These are phyloP conservation scores for Raphanus raphanistrum DNA, from an alignment of 345 rosid species.

Conservation along the genomic window DNA sequence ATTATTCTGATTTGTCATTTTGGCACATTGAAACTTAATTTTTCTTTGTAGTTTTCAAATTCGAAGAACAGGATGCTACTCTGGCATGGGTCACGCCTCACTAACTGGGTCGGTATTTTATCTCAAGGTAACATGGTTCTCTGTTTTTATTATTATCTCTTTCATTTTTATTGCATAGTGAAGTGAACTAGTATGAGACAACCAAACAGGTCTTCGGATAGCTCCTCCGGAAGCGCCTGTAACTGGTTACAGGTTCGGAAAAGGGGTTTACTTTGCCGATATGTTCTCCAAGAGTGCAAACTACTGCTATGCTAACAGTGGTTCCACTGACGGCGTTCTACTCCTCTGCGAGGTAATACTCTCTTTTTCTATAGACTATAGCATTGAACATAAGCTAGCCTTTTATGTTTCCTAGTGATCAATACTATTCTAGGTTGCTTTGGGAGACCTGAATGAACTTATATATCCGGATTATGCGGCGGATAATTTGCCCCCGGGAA, in stretches of 20 bases:
- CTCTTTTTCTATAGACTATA: not conserved
- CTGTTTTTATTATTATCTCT: not conserved
- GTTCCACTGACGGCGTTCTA: constrained; percentile 62
- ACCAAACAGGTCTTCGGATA: constrained; percentile 68
- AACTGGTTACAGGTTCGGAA: constrained; percentile 92
- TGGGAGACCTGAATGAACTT: constrained; percentile 87
- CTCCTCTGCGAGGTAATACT: constrained; percentile 76
- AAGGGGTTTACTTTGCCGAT: constrained; percentile 94
- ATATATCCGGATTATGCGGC: constrained; percentile 58
- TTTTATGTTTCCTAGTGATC: constrained; percentile 12
- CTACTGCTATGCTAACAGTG: constrained; percentile 62
- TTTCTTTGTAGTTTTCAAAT: constrained; percentile 54
- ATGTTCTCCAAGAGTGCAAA: constrained; percentile 97
- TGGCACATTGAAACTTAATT: constrained; percentile 3
- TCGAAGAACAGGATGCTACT: constrained; percentile 74
- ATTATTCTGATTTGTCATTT: not conserved
- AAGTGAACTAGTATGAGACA: constrained; percentile 21
- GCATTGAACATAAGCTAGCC: constrained; percentile 2
- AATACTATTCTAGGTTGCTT: constrained; percentile 62
- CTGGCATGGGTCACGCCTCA: constrained; percentile 95
- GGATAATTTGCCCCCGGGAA: constrained; percentile 71
- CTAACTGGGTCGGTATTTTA: constrained; percentile 92
- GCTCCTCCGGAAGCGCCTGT: constrained; percentile 95
- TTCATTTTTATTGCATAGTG: not conserved
- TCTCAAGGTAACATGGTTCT: constrained; percentile 66